Base-by-base conservation (phyloP, 2,329 filamentous ascomycete species). In the Amesomyces nigricolor region DNA sequence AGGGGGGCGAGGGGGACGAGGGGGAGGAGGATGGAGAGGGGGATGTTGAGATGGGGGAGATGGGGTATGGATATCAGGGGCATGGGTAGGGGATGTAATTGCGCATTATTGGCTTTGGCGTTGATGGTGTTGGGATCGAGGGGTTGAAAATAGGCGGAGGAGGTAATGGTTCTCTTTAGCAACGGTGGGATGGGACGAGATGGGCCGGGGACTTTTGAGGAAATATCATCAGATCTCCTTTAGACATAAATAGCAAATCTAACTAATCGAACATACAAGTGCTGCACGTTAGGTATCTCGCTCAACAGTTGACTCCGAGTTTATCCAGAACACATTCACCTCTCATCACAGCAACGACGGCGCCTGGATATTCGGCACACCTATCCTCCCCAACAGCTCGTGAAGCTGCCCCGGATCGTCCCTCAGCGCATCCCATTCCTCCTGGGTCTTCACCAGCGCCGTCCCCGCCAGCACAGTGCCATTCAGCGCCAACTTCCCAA, bases 401-500 rank as follows among this genome's bases (percentile, higher is more conserved):
- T 62, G 52, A 39, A 81, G 61, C 62, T 70, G 70, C 1, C 48
- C 61, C 22, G 69, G 66, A 40, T 76, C 68, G n/a, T 67, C 67
- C 53, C 71, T 70, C 49, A 86, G 61, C 0, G 73, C 74, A 56
- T 82, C 71, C 80, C 81, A 85, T 67, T 85, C 81, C 3, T 65
- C 68, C 62, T 79, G 68, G 29, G 66, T 81, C 70, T 85, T 86
- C 14, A 86, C 82, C 52, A 86, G 69, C 26, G 82, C 79, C 9
- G 82, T 86, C 6, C 83, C 83, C 9, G 82, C 83, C 58, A 86
- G 66, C n/a, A 86, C 67, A 0, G 83, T 85, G 3, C 83, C 83
- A 52, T 86, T 86, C 35, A 86, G 68, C 16, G 78, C 70, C 32
- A 83, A 56, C 22, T 63, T 66, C 0, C 79, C 80, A 2, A 72